phyloP scores from a whole-genome alignment of 2,329 filamentous ascomycete genomes.

The Beauveria sp. region DNA sequence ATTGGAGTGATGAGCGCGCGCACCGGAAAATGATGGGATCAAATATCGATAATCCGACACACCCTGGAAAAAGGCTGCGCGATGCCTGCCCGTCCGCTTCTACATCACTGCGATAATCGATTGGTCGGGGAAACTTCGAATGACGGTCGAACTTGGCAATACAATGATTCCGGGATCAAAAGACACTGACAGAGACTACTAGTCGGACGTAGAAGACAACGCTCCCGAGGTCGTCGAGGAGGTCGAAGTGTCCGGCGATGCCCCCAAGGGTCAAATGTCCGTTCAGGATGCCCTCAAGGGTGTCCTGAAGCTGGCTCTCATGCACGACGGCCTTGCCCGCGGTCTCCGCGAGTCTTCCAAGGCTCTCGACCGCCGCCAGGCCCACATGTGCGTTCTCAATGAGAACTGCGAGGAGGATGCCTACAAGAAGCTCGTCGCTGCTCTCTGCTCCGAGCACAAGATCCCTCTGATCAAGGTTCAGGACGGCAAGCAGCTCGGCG shows the following conservation, averaged over 20 bases:
- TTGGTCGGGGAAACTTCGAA: background rate
- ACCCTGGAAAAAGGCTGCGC: background rate
- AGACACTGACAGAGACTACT: conserved; percentile 14
- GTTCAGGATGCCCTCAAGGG: conserved; percentile 98
- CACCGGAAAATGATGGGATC: background rate
- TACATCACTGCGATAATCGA: background rate
- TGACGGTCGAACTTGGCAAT: background rate
- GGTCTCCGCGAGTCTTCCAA: conserved; percentile 98
- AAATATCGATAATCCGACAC: background rate
- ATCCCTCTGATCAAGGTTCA: conserved; percentile 99
- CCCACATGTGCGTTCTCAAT: conserved; percentile 99
- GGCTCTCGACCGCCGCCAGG: conserved; percentile 96
- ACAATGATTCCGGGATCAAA: background rate
- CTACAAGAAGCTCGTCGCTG: conserved; percentile 99
- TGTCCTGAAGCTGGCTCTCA: conserved; percentile 95
- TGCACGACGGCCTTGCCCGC: conserved; percentile 98
- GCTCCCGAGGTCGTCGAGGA: conserved; percentile 76
- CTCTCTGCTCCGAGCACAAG: conserved; percentile 99
- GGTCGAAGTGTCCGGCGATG: conserved; percentile 93
- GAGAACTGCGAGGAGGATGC: conserved; percentile 99
- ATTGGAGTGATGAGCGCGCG: conserved; percentile 6
- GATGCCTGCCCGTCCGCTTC: background rate
- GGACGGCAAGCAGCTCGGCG: conserved; percentile 98
- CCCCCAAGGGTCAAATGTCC: conserved; percentile 89
- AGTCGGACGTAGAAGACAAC: conserved; percentile 99